These are phyloP conservation scores for Penicillium cosmopolitanum DNA, from an alignment of 495 filamentous ascomycete genomes.

Conservation along the genomic window DNA sequence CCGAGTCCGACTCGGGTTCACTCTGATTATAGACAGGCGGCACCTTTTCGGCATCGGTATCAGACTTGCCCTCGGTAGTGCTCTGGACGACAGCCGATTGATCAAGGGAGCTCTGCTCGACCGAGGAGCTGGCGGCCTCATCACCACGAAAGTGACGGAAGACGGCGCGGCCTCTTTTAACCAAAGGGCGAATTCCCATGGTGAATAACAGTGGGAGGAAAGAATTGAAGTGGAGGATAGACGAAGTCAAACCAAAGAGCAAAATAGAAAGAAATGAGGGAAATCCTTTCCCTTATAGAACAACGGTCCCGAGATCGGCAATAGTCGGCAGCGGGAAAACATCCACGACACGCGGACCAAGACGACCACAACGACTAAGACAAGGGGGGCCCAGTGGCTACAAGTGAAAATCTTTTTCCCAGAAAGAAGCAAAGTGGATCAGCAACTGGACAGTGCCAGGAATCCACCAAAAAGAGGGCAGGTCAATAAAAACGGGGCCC, in stretches of 20 bases:
- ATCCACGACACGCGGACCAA: not conserved
- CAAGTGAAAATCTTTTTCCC: conserved; percentile 12
- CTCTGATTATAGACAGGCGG: conserved; percentile 1
- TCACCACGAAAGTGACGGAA: conserved; percentile 10
- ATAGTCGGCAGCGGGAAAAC: conserved; percentile 4
- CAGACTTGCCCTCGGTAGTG: conserved; percentile 7
- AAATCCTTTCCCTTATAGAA: conserved; percentile 12
- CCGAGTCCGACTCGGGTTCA: conserved; percentile 11
- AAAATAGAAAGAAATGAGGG: not conserved
- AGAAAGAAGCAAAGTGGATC: not conserved
- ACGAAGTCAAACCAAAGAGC: too few species aligned
- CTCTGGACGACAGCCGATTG: not conserved
- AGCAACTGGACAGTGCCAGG: not conserved
- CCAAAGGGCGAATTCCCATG: conserved; percentile 16
- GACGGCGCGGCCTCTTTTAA: conserved; percentile 15
- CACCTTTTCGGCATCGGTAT: conserved; percentile 6
- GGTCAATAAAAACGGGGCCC: conserved; percentile 6
- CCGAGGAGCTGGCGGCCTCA: conserved; percentile 11
- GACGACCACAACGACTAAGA: conserved; percentile 1
- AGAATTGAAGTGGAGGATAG: not conserved
- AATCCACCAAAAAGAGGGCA: conserved; percentile 5
- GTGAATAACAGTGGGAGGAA: not conserved
- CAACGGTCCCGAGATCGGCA: conserved; percentile 16
- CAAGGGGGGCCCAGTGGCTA: conserved; percentile 2
- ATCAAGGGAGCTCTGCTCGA: not conserved